These are phyloP conservation scores for Rheum nobile DNA, from an alignment of 148 eudicot species.

Conservation along the genomic window DNA sequence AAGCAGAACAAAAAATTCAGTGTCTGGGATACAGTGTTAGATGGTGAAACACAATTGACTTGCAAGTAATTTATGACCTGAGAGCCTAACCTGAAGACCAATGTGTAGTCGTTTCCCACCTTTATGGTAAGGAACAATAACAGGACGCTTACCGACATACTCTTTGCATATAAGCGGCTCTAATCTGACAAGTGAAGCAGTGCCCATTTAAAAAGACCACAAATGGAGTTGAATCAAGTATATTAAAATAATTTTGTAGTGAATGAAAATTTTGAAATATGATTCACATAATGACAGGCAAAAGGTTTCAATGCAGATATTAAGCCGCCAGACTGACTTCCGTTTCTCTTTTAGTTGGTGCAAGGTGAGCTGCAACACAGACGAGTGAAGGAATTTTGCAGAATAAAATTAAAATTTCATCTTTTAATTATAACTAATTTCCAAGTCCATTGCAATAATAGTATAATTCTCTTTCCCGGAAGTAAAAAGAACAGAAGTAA, in stretches of 20 bases:
- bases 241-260: background rate
- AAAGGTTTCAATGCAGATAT: background rate
- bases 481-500: background rate
- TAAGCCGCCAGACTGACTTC: background rate
- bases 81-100: conserved; percentile 60
- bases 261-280: background rate
- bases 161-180: conserved; percentile 92
- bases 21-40: background rate
- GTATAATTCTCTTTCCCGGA: background rate
- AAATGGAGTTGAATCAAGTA: background rate
- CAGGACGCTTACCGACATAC: conserved; percentile 59
- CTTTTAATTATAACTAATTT: background rate
- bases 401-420: background rate
- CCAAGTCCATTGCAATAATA: background rate
- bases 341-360: background rate
- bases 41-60: background rate
- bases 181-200: conserved; percentile 36
- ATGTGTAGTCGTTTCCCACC: conserved; percentile 94
- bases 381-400: background rate
- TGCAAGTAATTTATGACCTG: background rate
- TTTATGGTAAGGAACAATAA: conserved; percentile 83
- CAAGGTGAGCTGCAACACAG: background rate
- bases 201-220: background rate
- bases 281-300: background rate
- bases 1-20: conserved; percentile 11